Base-by-base conservation (phyloP, 805 yeast species). In the Candida rishiriensis region DNA sequence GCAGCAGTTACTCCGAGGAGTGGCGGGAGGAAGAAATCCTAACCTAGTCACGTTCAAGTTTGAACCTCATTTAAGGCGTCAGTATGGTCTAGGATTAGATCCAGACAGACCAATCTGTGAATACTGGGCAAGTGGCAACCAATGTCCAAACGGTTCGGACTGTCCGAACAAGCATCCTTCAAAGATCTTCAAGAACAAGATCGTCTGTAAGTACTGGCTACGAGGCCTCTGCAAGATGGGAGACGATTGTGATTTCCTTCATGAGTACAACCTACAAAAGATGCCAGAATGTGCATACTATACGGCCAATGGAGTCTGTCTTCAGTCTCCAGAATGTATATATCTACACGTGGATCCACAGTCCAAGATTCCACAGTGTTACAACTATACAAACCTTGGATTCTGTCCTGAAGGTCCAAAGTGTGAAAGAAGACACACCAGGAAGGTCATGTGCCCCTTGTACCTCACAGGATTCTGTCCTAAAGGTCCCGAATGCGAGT, bases 191-290 rank as follows among this genome's bases (percentile, higher is more conserved):
- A 71, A 75, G 42, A 83, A 83, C 62, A 83, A 85, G 62, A 88
- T 93, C 42, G 99, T 93, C 4, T 93, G 99, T 64, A 91, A 93
- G 72, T 97, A 93, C 70, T 93, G 99, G 99, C 77, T 93, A 31
- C 78, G 97, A 52, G 99, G 99, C 0, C 75, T 93, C 31, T 93
- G 99, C 67, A 93, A 93, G 68, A 91, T 91, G 71, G 95, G 95
- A 40, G 96, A 89, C 54, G 88, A 87, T 53, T 93, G 99, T 65
- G 99, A 93, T 69, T 93, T 88, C 57, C 68, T 93, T 37, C 99
- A 93, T 65, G 99, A 93, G 61, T 90, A 90, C 60, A 91, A 93
- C 59, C 68, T 93, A 55, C 74, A 95, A 48, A 88, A 87, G 65
- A 91, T 93, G 95, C 98, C 98, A 3, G 99, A 93, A 64, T 93